These are phyloP conservation scores for Neckera pumila DNA, from an alignment of 225 moss, liverwort and hornwort species.

Conservation along the genomic window DNA sequence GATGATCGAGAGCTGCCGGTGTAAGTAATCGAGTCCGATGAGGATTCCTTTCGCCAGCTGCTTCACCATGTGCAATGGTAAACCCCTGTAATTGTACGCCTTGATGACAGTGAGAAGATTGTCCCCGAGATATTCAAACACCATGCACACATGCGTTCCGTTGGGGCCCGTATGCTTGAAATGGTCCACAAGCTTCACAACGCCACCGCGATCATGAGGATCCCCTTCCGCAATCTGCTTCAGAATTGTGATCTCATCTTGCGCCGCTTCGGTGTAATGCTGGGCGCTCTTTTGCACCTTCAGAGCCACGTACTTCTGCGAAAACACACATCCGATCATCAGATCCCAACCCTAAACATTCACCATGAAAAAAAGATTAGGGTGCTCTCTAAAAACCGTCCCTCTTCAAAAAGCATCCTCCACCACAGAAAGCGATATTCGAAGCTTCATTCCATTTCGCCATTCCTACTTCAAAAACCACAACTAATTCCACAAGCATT, in stretches of 20 bases:
- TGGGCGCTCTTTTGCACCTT: slow-evolving; percentile 94
- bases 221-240: slow-evolving; percentile 79
- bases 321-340: not conserved
- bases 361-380: not conserved
- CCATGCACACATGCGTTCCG: slow-evolving; percentile 93
- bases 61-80: slow-evolving; percentile 72
- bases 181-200: slow-evolving; percentile 78
- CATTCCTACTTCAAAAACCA: not conserved
- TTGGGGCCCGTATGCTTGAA: slow-evolving; percentile 81
- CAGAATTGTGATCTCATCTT: slow-evolving; percentile 83
- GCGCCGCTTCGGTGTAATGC: slow-evolving; percentile 90
- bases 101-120: slow-evolving; percentile 86
- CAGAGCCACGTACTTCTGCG: slow-evolving; percentile 74
- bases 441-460: not conserved
- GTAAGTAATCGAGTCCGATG: slow-evolving; percentile 71
- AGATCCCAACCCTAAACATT: not conserved
- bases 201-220: slow-evolving; percentile 51
- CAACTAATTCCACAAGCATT: not conserved
- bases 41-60: slow-evolving; percentile 60
- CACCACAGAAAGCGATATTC: not conserved
- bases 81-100: slow-evolving; percentile 67
- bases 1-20: slow-evolving; percentile 71
- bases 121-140: slow-evolving; percentile 86
- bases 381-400: not conserved
- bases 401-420: not conserved